Evolutionary conservation across 257 asterid genomes (phyloP).

Genomic region (Buddleja alternifolia): DNA sequence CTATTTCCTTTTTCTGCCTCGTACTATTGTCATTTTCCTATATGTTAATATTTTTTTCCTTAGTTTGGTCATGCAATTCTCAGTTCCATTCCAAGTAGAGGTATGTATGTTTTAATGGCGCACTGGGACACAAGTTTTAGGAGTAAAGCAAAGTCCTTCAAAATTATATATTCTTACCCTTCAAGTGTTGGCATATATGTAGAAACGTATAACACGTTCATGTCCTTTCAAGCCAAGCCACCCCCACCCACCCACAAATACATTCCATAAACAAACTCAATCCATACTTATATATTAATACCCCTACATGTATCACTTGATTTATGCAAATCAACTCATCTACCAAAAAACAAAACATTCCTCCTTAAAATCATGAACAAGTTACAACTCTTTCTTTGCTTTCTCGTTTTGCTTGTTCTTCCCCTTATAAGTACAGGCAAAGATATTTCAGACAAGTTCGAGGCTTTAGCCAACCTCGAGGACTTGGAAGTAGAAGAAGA

Average conservation of each 20-base stretch:
- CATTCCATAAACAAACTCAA: conserved; percentile 44
- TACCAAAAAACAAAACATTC: conserved; percentile 26
- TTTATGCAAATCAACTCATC: conserved; percentile 59
- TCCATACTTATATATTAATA: conserved; percentile 62
- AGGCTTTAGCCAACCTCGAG: conserved; percentile 36
- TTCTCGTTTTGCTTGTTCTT: conserved; percentile 49
- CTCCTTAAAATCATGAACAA: conserved; percentile 55
- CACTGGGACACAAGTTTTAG: conserved; percentile 54
- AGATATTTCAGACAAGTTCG: conserved; percentile 39
- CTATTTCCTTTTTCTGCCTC: too few species aligned
- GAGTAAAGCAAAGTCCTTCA: conserved; percentile 78
- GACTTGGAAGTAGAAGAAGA: conserved; percentile 43
- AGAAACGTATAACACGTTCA: conserved; percentile 57
- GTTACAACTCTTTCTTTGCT: conserved; percentile 40
- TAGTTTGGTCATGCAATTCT: not conserved
- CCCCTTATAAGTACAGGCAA: conserved; percentile 37
- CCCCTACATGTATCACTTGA: conserved; percentile 36
- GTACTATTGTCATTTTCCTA: too few species aligned
- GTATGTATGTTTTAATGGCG: conserved; percentile 34
- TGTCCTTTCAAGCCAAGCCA: conserved; percentile 91
- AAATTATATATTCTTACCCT: conserved; percentile 67
- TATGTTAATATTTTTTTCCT: too few species aligned
- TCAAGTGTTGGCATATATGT: conserved; percentile 71
- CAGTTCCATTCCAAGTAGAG: conserved; percentile 34
- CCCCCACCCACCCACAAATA: conserved; percentile 46